phyloP scores from a whole-genome alignment of 2,329 filamentous ascomycete species.

The Coniochaeta sp. region DNA sequence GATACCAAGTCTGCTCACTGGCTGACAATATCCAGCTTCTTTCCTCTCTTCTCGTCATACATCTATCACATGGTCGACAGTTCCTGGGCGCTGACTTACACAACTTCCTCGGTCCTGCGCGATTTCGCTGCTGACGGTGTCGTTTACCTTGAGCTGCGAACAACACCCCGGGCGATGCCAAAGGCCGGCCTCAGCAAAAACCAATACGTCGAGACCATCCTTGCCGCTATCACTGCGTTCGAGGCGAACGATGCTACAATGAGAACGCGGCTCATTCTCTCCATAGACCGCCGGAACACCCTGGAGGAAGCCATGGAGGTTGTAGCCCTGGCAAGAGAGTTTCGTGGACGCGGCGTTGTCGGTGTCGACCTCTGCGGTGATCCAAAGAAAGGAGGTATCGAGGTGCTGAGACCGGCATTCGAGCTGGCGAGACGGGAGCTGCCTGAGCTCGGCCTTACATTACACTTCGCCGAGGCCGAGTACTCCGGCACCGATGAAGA shows the following conservation, averaged over 20 bases:
- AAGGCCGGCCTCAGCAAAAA: constrained; percentile 47
- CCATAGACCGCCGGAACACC: constrained; percentile 62
- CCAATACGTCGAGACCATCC: constrained; percentile 59
- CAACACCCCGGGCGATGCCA: constrained; percentile 62
- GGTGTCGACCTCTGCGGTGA: constrained; percentile 76
- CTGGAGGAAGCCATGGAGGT: constrained; percentile 53
- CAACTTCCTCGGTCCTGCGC: constrained; percentile 57
- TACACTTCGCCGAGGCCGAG: constrained; percentile 71
- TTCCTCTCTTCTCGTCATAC: constrained; percentile 69
- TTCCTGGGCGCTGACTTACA: constrained; percentile 47
- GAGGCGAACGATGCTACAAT: constrained; percentile 30
- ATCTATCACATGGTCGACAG: constrained; percentile 71
- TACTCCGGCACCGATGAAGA: constrained; percentile 51
- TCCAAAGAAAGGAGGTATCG: constrained; percentile 55
- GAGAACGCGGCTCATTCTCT: constrained; percentile 62
- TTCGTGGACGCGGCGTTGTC: constrained; percentile 51
- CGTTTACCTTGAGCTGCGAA: constrained; percentile 71
- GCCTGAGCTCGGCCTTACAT: constrained; percentile 54
- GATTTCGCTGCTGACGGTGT: constrained; percentile 67
- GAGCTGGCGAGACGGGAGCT: constrained; percentile 36
- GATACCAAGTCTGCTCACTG: background rate
- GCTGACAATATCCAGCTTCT: constrained; percentile 50
- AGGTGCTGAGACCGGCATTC: constrained; percentile 54
- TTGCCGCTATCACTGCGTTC: constrained; percentile 53
- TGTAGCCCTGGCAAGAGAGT: constrained; percentile 53